phyloP scores from a whole-genome alignment of 306 rosid genomes.

The Casuarina equisetifolia region DNA sequence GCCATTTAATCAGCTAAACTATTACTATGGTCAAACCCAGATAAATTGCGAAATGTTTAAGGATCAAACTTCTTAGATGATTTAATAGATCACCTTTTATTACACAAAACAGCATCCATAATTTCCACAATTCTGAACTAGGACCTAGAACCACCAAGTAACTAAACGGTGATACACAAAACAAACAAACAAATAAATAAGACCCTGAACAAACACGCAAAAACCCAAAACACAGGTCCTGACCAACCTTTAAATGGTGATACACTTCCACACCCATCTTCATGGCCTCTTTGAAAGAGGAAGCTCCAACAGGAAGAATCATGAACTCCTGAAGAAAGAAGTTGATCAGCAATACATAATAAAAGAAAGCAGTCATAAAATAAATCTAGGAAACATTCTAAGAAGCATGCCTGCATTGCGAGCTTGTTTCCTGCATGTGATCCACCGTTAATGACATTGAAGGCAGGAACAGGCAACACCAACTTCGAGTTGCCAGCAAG shows the following conservation, averaged over 20 bases:
- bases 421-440: slow-evolving; percentile 99
- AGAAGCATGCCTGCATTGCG: slow-evolving; percentile 87
- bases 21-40: background rate
- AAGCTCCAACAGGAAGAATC: slow-evolving; percentile 96
- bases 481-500: slow-evolving; percentile 83
- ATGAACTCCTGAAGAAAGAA: slow-evolving; percentile 79
- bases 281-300: slow-evolving; percentile 98
- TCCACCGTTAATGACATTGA: slow-evolving; percentile 99
- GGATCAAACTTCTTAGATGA: background rate
- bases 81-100: background rate
- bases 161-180: background rate
- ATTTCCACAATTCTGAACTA: background rate
- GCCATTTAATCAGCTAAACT: background rate
- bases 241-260: slow-evolving; percentile 88
- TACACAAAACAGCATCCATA: background rate
- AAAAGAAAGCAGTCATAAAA: background rate
- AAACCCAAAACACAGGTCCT: background rate
- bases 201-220: background rate
- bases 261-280: slow-evolving; percentile 99
- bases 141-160: background rate
- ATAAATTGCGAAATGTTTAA: background rate
- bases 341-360: slow-evolving; percentile 12
- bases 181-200: background rate
- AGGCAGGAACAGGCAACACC: slow-evolving; percentile 95
- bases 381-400: background rate